phyloP scores from a whole-genome alignment of 208 protist species.

The Leishmania braziliensis region DNA sequence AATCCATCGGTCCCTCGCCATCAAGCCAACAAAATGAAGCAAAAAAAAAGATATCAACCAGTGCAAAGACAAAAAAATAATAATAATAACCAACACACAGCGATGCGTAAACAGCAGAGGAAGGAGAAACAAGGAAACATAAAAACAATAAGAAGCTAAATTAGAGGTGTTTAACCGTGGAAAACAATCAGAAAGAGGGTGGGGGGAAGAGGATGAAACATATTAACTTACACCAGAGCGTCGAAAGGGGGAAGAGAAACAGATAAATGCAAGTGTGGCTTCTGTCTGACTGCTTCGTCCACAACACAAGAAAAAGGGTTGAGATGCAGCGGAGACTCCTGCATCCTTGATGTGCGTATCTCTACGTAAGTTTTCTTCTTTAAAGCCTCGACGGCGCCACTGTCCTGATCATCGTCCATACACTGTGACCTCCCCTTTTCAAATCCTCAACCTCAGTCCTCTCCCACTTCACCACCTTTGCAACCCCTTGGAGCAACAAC shows the following conservation, averaged over 20 bases:
- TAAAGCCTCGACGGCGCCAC: not conserved
- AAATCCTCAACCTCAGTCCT: not conserved
- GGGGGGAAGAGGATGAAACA: not conserved
- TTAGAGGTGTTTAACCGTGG: not conserved
- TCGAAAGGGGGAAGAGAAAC: not conserved
- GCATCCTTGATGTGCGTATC: not conserved
- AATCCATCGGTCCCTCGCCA: not conserved
- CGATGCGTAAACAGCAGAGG: not conserved
- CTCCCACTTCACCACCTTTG: not conserved
- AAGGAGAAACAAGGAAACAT: slow-evolving; percentile 6
- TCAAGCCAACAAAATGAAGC: too few species aligned
- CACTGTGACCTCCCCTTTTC: not conserved
- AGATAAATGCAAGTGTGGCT: not conserved
- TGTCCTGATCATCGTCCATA: not conserved
- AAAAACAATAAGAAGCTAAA: slow-evolving; percentile 2
- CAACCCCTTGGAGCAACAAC: not conserved
- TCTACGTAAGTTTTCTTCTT: not conserved
- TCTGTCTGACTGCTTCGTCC: not conserved
- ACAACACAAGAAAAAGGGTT: not conserved
- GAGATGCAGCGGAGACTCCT: not conserved
- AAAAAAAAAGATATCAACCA: not conserved
- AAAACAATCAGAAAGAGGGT: slow-evolving; percentile 7
- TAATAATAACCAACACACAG: not conserved
- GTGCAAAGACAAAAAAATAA: not conserved
- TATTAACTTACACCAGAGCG: not conserved